These are phyloP conservation scores for Podila epicladia DNA, from an alignment of 192 early-diverging fungal genomes.

Conservation along the genomic window DNA sequence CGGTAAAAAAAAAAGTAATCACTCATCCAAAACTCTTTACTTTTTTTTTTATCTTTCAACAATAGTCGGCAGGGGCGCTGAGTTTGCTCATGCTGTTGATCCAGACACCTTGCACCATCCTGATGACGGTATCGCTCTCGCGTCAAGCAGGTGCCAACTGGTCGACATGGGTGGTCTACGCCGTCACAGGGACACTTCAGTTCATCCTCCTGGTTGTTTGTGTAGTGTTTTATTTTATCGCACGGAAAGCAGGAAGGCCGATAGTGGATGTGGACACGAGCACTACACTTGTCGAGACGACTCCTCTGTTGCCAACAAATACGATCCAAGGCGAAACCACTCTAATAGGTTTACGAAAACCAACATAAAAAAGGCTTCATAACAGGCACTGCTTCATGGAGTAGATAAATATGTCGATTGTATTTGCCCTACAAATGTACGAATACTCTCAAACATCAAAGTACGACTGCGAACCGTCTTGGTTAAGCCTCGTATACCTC, in stretches of 20 bases:
- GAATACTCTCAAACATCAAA: neutral
- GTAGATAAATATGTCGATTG: too few species aligned
- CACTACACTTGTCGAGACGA: neutral
- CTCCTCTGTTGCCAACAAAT: conserved; percentile 6
- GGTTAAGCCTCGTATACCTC: neutral
- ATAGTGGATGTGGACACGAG: too few species aligned
- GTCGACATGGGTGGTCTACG: conserved; percentile 89
- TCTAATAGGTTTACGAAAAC: too few species aligned
- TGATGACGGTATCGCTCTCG: conserved; percentile 85
- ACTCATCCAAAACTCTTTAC: neutral
- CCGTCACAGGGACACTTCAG: conserved; percentile 83
- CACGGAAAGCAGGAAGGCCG: conserved; percentile 35
- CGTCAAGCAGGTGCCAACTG: conserved; percentile 84
- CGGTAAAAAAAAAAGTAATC: neutral
- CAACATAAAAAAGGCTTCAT: too few species aligned
- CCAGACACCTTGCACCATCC: conserved; percentile 73
- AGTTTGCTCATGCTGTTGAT: conserved; percentile 92
- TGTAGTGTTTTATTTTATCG: conserved; percentile 69
- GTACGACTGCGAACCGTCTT: neutral
- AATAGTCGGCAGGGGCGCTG: conserved; percentile 83
- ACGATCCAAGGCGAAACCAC: neutral
- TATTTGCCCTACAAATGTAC: too few species aligned
- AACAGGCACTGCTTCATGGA: too few species aligned
- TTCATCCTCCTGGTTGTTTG: conserved; percentile 79
- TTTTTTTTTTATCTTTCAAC: neutral